A percentile compares a stretch with the other conserved stretches of the same genome.
These are phyloP conservation scores for Chlorella variabilis DNA, from an alignment of 163 green algal genomes.

Conservation along the genomic window DNA sequence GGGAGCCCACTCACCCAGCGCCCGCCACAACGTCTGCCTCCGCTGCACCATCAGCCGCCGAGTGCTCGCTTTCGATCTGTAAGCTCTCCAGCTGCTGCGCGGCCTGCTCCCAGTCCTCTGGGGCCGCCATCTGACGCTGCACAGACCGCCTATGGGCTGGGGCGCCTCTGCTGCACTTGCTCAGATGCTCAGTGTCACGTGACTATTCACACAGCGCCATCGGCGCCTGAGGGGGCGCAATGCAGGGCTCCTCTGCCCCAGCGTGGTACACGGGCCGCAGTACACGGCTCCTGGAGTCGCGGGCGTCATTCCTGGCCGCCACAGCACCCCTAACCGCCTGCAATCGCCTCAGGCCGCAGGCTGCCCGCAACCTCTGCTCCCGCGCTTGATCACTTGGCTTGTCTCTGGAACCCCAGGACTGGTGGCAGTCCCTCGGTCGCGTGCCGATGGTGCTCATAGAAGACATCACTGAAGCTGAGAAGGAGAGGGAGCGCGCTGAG, in stretches of 20 bases:
- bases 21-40: not conserved
- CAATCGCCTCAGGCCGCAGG: too few species aligned
- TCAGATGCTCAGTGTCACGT: not conserved
- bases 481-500: not conserved
- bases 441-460: constrained; percentile 44
- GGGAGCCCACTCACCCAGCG: not conserved
- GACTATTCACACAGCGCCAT: not conserved
- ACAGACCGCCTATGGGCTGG: too few species aligned
- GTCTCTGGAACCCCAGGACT: too few species aligned
- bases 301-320: too few species aligned
- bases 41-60: not conserved
- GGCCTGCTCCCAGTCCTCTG: constrained; percentile 24
- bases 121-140: too few species aligned
- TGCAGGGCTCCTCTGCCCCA: too few species aligned
- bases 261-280: too few species aligned
- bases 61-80: not conserved
- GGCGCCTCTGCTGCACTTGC: not conserved
- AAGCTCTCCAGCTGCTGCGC: constrained; percentile 4
- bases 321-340: too few species aligned
- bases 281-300: too few species aligned
- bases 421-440: too few species aligned
- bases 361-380: too few species aligned
- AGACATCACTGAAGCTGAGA: constrained; percentile 35
- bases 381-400: too few species aligned
- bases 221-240: not conserved